Percentiles rank a stretch among this genome's conserved stretches.
Conservation (phyloP, 352 stramenopile genomes). For the Phytophthora tubulina region DNA sequence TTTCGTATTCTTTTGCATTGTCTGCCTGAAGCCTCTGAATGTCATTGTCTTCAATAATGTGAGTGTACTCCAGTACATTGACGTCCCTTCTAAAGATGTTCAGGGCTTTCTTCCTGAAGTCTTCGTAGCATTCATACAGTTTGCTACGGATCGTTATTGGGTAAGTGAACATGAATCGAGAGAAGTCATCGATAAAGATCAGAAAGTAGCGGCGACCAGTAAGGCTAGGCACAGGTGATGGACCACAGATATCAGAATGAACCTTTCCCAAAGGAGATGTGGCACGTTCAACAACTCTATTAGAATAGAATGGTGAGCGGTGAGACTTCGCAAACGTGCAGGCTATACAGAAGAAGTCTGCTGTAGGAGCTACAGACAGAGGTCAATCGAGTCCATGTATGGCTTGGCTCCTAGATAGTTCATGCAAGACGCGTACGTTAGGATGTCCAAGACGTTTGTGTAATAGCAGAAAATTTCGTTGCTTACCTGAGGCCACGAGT, state of each 20-base stretch:
- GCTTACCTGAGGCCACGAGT: too few species aligned
- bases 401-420: slow-evolving; percentile 6
- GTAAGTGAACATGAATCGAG: slow-evolving; percentile 32
- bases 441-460: slow-evolving; percentile 13
- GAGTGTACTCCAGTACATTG: neutral
- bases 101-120: slow-evolving; percentile 9
- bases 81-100: neutral
- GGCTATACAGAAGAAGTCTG: too few species aligned
- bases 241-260: slow-evolving; percentile 16
- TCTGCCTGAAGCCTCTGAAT: slow-evolving; percentile 10
- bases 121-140: slow-evolving; percentile 20
- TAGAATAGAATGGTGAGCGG: too few species aligned
- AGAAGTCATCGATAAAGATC: slow-evolving; percentile 34
- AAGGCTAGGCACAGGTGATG: slow-evolving; percentile 18
- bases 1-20: slow-evolving; percentile 30
- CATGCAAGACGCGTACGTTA: slow-evolving; percentile 6
- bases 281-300: too few species aligned
- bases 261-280: slow-evolving; percentile 9
- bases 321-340: too few species aligned
- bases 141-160: slow-evolving; percentile 7
- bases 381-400: neutral
- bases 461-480: too few species aligned
- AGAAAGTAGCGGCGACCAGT: slow-evolving; percentile 27
- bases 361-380: too few species aligned
- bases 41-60: neutral